Percentiles rank a stretch among this genome's conserved stretches.
These are phyloP conservation scores for Batkoa obscura DNA, from an alignment of 371 early-diverging fungal genomes.

Conservation along the genomic window DNA sequence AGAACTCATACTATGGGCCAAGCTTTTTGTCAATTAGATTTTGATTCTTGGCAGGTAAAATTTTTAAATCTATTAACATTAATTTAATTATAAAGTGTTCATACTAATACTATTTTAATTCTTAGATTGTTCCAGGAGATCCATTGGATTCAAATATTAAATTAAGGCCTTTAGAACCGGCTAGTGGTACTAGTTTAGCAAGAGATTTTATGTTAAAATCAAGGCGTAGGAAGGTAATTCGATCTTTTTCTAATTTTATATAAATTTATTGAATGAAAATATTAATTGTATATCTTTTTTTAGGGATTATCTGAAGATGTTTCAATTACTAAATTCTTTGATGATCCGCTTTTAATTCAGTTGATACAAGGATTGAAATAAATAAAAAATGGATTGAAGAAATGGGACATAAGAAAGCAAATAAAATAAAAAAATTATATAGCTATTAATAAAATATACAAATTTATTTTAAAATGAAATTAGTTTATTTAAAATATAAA, in stretches of 20 bases:
- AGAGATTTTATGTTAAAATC: slow-evolving; percentile 97
- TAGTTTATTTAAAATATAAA: no score
- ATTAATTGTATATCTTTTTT: not conserved
- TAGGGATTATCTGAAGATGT: slow-evolving; percentile 78
- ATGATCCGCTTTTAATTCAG: slow-evolving; percentile 65
- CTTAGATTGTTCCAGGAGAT: slow-evolving; percentile 83
- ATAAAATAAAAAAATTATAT: no score
- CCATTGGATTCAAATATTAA: slow-evolving; percentile 79
- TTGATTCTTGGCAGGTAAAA: slow-evolving; percentile 81
- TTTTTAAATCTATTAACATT: not conserved
- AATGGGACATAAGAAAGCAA: no score
- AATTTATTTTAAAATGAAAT: no score
- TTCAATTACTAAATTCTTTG: slow-evolving; percentile 83
- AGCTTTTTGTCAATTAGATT: slow-evolving; percentile 87
- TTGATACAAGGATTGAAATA: slow-evolving; percentile 25
- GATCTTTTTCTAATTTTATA: not conserved
- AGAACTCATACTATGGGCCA: slow-evolving; percentile 91
- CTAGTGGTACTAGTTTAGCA: slow-evolving; percentile 69
- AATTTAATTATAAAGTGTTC: not conserved
- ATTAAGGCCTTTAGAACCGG: slow-evolving; percentile 75
- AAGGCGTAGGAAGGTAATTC: slow-evolving; percentile 63
- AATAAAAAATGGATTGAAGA: no score
- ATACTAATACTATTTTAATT: not conserved
- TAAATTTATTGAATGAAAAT: no score
- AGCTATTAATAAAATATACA: no score